phyloP scores from a whole-genome alignment of 495 filamentous ascomycete genomes.

The Tuber aestivum region DNA sequence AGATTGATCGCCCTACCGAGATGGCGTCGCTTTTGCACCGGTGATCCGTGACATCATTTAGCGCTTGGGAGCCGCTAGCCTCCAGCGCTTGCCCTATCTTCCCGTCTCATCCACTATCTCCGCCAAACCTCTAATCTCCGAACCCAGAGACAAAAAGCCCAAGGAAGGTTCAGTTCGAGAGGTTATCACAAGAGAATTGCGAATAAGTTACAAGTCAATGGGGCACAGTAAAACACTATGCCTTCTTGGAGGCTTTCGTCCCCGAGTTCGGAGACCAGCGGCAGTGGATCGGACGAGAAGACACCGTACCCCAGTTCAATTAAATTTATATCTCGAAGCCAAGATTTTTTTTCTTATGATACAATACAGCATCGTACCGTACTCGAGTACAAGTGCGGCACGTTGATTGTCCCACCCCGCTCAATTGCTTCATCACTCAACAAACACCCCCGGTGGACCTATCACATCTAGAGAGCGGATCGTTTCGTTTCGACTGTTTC shows the following conservation, averaged over 20 bases:
- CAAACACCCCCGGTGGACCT: neutral
- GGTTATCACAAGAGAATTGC: too few relatives aligned
- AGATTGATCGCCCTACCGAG: neutral
- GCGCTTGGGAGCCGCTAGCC: neutral
- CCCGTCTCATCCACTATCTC: too few relatives aligned
- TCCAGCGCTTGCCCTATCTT: too few relatives aligned
- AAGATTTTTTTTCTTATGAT: neutral
- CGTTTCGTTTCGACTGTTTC: neutral
- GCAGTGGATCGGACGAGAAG: too few relatives aligned
- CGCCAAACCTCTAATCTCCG: too few relatives aligned
- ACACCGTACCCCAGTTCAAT: too few relatives aligned
- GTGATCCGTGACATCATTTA: neutral
- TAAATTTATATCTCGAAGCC: neutral
- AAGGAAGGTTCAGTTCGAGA: too few relatives aligned
- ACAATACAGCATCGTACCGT: neutral
- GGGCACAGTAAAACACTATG: too few relatives aligned
- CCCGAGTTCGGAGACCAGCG: too few relatives aligned
- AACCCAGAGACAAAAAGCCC: too few relatives aligned
- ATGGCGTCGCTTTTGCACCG: neutral
- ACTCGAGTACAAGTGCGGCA: neutral
- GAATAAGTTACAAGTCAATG: too few relatives aligned
- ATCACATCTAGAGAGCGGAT: neutral
- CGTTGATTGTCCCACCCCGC: neutral
- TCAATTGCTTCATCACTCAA: neutral
- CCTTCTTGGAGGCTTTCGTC: too few relatives aligned